A percentile compares a stretch with the other conserved stretches of the same genome.
phyloP scores from a whole-genome alignment of 805 yeast genomes.

The Cyberlindnera xylosilytica region DNA sequence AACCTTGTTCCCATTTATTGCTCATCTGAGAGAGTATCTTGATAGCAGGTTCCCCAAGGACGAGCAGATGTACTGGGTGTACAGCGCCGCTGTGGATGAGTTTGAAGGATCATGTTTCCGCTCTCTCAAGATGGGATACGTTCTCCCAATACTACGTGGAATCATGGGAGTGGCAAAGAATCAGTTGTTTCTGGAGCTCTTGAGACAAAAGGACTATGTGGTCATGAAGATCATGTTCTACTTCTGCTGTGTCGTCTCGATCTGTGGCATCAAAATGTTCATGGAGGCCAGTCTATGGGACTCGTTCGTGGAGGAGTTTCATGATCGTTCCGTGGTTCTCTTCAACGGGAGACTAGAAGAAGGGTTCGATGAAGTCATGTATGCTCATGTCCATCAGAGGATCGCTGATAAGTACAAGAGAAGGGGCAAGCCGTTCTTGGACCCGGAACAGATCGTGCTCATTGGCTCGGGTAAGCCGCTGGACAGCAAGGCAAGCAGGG shows the following conservation, averaged over 20 bases:
- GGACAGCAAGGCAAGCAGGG: background rate
- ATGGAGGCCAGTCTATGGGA: constrained; percentile 21
- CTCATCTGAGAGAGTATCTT: constrained; percentile 16
- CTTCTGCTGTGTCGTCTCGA: constrained; percentile 20
- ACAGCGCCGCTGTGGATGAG: constrained; percentile 12
- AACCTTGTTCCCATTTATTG: constrained; percentile 16
- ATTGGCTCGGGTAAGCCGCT: constrained; percentile 15
- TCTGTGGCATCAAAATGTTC: constrained; percentile 22
- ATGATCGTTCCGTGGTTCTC: constrained; percentile 10
- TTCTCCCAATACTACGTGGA: constrained; percentile 19
- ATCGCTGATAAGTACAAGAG: constrained; percentile 8
- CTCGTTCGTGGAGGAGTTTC: constrained; percentile 15
- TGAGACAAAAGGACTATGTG: constrained; percentile 17
- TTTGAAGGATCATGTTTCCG: constrained; percentile 21
- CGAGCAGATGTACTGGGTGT: constrained; percentile 5
- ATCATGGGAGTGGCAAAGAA: constrained; percentile 11
- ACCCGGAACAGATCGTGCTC: constrained; percentile 8
- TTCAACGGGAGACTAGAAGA: too few species aligned
- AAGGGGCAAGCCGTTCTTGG: constrained; percentile 15
- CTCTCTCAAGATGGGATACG: constrained; percentile 19
- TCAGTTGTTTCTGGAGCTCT: constrained; percentile 9
- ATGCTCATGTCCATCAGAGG: constrained; percentile 15
- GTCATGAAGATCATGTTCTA: constrained; percentile 24
- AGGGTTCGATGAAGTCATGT: constrained; percentile 16
- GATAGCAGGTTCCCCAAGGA: constrained; percentile 1